Conservation (phyloP, 441 rosid genomes). For the Adansonia grandidieri region DNA sequence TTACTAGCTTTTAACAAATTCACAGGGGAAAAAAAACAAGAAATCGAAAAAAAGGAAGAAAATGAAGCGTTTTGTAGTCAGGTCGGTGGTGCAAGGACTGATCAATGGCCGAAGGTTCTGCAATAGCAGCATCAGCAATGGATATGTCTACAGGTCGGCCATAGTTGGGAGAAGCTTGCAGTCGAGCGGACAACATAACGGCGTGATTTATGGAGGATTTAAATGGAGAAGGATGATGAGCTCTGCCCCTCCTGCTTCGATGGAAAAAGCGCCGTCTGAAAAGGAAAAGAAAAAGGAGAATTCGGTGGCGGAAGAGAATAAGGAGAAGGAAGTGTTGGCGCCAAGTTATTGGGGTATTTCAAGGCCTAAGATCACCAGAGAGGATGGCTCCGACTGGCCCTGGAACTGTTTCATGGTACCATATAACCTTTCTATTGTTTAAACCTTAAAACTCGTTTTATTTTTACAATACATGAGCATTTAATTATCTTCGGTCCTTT, state of each 20-base stretch:
- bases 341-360: slow-evolving; percentile 60
- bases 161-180: slow-evolving; percentile 7
- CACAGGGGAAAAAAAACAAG: not conserved
- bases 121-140: slow-evolving; percentile 2
- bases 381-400: slow-evolving; percentile 60
- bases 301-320: not conserved
- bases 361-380: slow-evolving; percentile 45
- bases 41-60: not conserved
- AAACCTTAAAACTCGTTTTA: not conserved
- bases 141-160: slow-evolving; percentile 7
- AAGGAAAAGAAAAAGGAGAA: slow-evolving; percentile 27
- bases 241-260: slow-evolving; percentile 24
- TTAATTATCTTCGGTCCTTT: not conserved
- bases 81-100: slow-evolving; percentile 37
- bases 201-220: slow-evolving; percentile 19
- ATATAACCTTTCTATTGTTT: not conserved
- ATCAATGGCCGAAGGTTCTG: slow-evolving; percentile 24
- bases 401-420: slow-evolving; percentile 65
- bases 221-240: slow-evolving; percentile 46
- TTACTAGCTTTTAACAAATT: not conserved
- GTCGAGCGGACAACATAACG: slow-evolving; percentile 8
- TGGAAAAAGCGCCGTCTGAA: slow-evolving; percentile 18
- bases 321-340: slow-evolving; percentile 28
- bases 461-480: not conserved
- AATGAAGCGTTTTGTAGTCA: slow-evolving; percentile 37